phyloP scores from a whole-genome alignment of 163 green algal species.

The Smithsoniella earleae region DNA sequence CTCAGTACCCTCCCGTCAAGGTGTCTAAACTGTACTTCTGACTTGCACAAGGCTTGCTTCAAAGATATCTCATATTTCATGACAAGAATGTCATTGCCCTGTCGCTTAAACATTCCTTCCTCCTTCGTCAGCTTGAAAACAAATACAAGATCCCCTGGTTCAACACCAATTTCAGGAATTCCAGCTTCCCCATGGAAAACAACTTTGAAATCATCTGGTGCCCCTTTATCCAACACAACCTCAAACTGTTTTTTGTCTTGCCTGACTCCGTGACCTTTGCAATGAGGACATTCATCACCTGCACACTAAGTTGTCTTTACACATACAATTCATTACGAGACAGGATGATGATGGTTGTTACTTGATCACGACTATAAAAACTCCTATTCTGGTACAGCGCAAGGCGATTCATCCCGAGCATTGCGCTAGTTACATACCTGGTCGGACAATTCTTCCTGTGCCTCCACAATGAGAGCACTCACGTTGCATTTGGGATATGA shows the following conservation, averaged over 20 bases:
- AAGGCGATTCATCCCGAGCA: too few relatives aligned
- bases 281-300: constrained; percentile 49
- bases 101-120: constrained; percentile 74
- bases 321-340: background rate
- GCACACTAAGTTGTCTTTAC: background rate
- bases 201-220: constrained; percentile 71
- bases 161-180: constrained; percentile 60
- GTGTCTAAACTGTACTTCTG: constrained; percentile 68
- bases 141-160: constrained; percentile 63
- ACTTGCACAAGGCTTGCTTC: constrained; percentile 78
- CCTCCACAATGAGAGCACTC: constrained; percentile 61
- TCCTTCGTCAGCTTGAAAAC: constrained; percentile 66
- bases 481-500: constrained; percentile 92
- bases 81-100: constrained; percentile 53
- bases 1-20: constrained; percentile 81
- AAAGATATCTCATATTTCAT: constrained; percentile 74
- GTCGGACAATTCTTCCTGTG: constrained; percentile 41
- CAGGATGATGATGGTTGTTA: too few relatives aligned
- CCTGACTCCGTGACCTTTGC: constrained; percentile 62
- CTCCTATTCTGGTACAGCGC: too few relatives aligned
- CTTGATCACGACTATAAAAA: too few relatives aligned
- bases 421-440: constrained; percentile 34
- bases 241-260: constrained; percentile 91
- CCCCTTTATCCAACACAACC: constrained; percentile 70
- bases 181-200: constrained; percentile 81